These are phyloP conservation scores for Ogataea paraovalis DNA, from an alignment of 805 yeast species.

Conservation along the genomic window DNA sequence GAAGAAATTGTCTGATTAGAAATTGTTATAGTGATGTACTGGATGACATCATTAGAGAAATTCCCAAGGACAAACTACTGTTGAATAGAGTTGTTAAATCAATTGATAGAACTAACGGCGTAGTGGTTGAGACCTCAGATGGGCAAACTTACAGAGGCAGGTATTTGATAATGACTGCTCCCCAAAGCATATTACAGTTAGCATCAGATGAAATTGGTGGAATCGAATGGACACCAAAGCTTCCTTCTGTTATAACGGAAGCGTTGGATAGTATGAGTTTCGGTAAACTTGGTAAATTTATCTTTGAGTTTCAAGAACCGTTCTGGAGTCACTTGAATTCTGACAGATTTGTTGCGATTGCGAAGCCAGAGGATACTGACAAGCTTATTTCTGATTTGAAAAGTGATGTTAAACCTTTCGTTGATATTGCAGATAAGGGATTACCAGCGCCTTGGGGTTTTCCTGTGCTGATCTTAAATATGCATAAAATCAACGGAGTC, in stretches of 20 bases:
- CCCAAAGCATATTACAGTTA: conserved; percentile 63
- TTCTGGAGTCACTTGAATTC: conserved; percentile 54
- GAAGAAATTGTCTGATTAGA: conserved; percentile 69
- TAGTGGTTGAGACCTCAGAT: conserved; percentile 32
- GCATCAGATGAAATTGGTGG: conserved; percentile 36
- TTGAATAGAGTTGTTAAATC: conserved; percentile 39
- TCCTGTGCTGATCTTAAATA: conserved; percentile 62
- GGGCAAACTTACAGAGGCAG: conserved; percentile 39
- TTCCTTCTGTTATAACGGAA: conserved; percentile 42
- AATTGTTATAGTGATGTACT: conserved; percentile 56
- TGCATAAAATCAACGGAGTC: conserved; percentile 41
- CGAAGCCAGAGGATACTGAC: conserved; percentile 29
- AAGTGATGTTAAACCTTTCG: not conserved
- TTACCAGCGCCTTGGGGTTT: conserved; percentile 47
- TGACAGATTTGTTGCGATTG: conserved; percentile 48
- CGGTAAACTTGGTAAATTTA: conserved; percentile 71
- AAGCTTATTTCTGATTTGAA: conserved; percentile 4
- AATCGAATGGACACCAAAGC: conserved; percentile 51
- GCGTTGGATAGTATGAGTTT: conserved; percentile 49
- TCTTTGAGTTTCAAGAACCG: conserved; percentile 57
- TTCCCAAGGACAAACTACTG: conserved; percentile 38
- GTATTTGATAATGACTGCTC: conserved; percentile 68
- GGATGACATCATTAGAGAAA: conserved; percentile 36
- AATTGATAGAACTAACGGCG: conserved; percentile 30
- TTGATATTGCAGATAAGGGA: not conserved